A percentile compares a stretch with the other conserved stretches of the same genome.
Conservation (phyloP, 768 basidiomycete species). For the Lentinus tigrinus region DNA sequence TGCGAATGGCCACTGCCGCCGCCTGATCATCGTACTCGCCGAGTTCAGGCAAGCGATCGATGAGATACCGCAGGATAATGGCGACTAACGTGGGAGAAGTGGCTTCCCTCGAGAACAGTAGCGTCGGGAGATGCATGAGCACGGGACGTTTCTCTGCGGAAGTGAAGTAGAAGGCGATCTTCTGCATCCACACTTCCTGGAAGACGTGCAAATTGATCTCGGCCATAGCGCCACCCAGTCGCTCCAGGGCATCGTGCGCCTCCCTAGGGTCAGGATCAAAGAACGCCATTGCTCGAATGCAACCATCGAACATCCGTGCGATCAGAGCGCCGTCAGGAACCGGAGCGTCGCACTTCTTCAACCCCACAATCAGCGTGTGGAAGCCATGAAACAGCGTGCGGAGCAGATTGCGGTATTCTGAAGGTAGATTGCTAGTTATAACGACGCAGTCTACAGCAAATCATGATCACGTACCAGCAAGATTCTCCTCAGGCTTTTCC, state of each 20-base stretch:
- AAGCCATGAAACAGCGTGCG: conserved; percentile 88
- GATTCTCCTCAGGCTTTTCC: conserved; percentile 80
- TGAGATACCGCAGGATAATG: conserved; percentile 84
- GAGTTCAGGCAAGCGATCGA: conserved; percentile 75
- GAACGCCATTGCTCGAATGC: conserved; percentile 80
- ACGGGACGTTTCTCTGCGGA: conserved; percentile 72
- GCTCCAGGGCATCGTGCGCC: conserved; percentile 80
- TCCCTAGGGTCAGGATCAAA: conserved; percentile 69
- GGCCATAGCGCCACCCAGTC: conserved; percentile 68
- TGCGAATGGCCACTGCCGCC: conserved; percentile 80
- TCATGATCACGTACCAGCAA: conserved; percentile 57
- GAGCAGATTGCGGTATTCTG: conserved; percentile 85
- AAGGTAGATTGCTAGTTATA: not conserved
- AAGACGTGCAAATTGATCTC: conserved; percentile 91
- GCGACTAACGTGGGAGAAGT: conserved; percentile 82
- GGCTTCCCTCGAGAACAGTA: conserved; percentile 74
- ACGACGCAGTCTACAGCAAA: conserved; percentile 11
- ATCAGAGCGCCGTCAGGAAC: conserved; percentile 85
- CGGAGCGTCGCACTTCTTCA: conserved; percentile 79
- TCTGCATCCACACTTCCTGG: conserved; percentile 93
- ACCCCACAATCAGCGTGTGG: conserved; percentile 69
- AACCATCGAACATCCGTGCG: conserved; percentile 83
- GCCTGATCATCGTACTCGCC: conserved; percentile 83
- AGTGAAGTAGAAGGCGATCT: conserved; percentile 89
- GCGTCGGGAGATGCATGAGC: conserved; percentile 82